Evolutionary conservation across 2,329 filamentous ascomycete genomes (phyloP).

Genomic region (Ophiostoma ulmi): DNA sequence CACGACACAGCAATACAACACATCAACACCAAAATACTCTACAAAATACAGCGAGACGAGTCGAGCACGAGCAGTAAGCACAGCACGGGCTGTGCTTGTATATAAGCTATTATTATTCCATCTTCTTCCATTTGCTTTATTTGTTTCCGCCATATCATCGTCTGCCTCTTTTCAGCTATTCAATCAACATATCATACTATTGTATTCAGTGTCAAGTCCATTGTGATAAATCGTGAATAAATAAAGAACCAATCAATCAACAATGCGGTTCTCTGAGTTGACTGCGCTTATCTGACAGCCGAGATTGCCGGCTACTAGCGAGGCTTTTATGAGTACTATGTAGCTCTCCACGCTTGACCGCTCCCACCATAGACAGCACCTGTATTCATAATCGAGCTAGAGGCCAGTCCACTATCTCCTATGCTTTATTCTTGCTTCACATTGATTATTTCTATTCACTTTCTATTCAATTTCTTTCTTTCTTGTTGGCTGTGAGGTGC

Average conservation of each 20-base stretch:
- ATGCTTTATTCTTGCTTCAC: background rate
- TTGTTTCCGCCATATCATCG: background rate
- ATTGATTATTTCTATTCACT: background rate
- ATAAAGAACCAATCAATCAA: background rate
- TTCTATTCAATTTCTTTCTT: background rate
- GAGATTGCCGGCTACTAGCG: constrained; percentile 7
- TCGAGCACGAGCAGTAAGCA: background rate
- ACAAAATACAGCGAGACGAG: background rate
- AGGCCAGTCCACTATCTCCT: background rate
- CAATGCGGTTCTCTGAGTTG: background rate
- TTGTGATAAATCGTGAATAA: background rate
- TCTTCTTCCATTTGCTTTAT: background rate
- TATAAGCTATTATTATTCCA: background rate
- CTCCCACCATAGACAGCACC: constrained; percentile 3
- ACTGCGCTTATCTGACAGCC: background rate
- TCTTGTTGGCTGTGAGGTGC: background rate
- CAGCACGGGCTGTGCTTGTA: background rate
- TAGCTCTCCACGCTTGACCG: constrained; percentile 1
- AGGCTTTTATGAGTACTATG: background rate
- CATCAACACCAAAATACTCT: background rate
- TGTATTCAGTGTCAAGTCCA: background rate
- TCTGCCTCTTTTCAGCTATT: background rate
- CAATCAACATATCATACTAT: background rate
- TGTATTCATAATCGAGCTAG: constrained; percentile 1
- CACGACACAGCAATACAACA: background rate